Evolutionary conservation across 2,329 filamentous ascomycete genomes (phyloP).

Genomic region (Nigrograna mackinnonii): DNA sequence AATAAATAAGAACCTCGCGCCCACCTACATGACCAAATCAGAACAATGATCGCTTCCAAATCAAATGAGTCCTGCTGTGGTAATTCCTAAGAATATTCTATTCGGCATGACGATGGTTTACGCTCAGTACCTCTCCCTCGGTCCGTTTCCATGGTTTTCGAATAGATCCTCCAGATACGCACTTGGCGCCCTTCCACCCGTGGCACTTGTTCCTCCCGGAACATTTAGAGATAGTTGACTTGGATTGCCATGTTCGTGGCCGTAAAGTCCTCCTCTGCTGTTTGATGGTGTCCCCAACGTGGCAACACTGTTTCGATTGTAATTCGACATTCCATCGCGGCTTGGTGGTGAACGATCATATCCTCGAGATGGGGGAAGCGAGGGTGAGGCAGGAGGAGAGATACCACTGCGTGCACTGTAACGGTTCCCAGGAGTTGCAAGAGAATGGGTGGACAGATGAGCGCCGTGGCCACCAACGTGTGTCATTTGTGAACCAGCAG

Average conservation of each 20-base stretch:
- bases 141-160: constrained; percentile 65
- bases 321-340: constrained; percentile 33
- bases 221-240: constrained; percentile 69
- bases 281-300: constrained; percentile 35
- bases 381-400: constrained; percentile 39
- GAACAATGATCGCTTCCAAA: too few species aligned
- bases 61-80: background rate
- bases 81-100: too few species aligned
- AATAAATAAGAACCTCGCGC: too few species aligned
- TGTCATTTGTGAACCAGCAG: constrained; percentile 44
- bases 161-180: constrained; percentile 90
- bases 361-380: constrained; percentile 36
- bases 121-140: constrained; percentile 30
- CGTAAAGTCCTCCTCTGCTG: constrained; percentile 29
- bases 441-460: constrained; percentile 32
- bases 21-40: too few species aligned
- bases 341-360: constrained; percentile 37
- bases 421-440: constrained; percentile 34
- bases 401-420: constrained; percentile 34
- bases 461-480: constrained; percentile 46
- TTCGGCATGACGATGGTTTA: too few species aligned
- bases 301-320: constrained; percentile 42
- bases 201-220: constrained; percentile 47
- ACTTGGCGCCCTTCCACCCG: constrained; percentile 77
- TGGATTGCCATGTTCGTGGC: constrained; percentile 49